Percentiles rank a stretch among this genome's conserved stretches.
phyloP scores from a whole-genome alignment of 805 yeast species.

The Teunomyces tritomae region DNA sequence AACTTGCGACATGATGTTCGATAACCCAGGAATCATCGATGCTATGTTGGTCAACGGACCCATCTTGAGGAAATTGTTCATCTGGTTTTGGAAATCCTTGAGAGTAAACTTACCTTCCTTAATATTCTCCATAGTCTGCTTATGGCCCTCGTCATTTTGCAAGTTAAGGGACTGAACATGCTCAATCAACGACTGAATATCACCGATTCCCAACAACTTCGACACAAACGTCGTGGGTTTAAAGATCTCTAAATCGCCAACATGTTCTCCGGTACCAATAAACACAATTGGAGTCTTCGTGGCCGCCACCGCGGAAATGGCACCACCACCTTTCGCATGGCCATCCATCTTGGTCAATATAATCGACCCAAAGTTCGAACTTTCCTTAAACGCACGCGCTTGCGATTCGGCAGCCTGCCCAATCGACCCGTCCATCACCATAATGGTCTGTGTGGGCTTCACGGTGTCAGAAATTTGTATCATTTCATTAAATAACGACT shows the following conservation, averaged over 20 bases:
- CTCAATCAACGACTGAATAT: slow-evolving; percentile 89
- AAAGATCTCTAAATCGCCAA: slow-evolving; percentile 86
- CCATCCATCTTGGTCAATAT: slow-evolving; percentile 97
- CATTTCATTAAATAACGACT: slow-evolving; percentile 90
- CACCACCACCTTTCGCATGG: slow-evolving; percentile 99
- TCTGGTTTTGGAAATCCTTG: slow-evolving; percentile 88
- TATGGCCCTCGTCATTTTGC: slow-evolving; percentile 63
- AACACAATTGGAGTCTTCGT: slow-evolving; percentile 92
- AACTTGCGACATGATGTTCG: slow-evolving; percentile 77
- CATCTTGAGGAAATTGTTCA: slow-evolving; percentile 94
- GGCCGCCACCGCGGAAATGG: slow-evolving; percentile 97
- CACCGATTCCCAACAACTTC: slow-evolving; percentile 93
- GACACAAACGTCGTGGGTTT: slow-evolving; percentile 87
- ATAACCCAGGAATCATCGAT: slow-evolving; percentile 90
- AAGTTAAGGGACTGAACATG: slow-evolving; percentile 85
- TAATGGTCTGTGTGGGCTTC: slow-evolving; percentile 90
- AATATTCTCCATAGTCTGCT: slow-evolving; percentile 86
- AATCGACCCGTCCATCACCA: slow-evolving; percentile 96
- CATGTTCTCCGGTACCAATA: slow-evolving; percentile 98
- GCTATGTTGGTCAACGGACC: slow-evolving; percentile 95
- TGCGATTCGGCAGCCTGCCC: slow-evolving; percentile 98
- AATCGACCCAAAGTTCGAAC: slow-evolving; percentile 91
- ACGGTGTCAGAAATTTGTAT: slow-evolving; percentile 85
- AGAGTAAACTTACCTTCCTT: slow-evolving; percentile 94
- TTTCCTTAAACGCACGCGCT: slow-evolving; percentile 89